Conservation (phyloP, 192 early-diverging fungal genomes). For the Podila clonocystis region DNA sequence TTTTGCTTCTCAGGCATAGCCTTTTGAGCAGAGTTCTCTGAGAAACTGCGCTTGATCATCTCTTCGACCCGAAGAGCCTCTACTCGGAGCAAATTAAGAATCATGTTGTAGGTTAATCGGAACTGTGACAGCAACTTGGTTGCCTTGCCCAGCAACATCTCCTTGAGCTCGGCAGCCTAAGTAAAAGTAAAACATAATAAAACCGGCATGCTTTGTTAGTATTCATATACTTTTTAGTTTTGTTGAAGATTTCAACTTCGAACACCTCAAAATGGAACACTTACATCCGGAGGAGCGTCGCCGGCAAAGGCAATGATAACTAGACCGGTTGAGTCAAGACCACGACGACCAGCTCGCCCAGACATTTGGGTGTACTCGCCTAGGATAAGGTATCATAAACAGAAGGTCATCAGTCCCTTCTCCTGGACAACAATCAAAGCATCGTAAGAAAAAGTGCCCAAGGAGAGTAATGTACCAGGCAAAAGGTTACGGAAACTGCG, state of each 20-base stretch:
- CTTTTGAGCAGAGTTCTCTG: constrained; percentile 89
- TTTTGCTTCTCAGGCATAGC: constrained; percentile 84
- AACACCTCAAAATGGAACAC: not conserved
- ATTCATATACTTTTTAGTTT: no score
- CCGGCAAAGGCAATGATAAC: constrained; percentile 86
- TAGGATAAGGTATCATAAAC: constrained; percentile 8
- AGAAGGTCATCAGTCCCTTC: not conserved
- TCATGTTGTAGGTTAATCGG: constrained; percentile 98
- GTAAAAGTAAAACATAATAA: not conserved
- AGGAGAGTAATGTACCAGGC: constrained; percentile 65
- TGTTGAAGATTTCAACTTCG: no score
- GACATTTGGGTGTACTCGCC: constrained; percentile 99
- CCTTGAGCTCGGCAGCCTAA: constrained; percentile 64
- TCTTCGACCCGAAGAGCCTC: constrained; percentile 97
- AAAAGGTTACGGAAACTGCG: constrained; percentile 85
- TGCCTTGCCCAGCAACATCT: constrained; percentile 88
- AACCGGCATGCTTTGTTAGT: not conserved
- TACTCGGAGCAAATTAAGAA: constrained; percentile 94
- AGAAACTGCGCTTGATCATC: constrained; percentile 98
- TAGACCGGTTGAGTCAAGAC: constrained; percentile 89
- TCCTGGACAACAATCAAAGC: constrained; percentile 23
- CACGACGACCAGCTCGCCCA: constrained; percentile 95
- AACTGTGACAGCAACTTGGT: constrained; percentile 96
- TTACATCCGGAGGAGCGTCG: constrained; percentile 57
- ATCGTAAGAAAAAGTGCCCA: not conserved